Conservation (phyloP, 1,139 yeast species). For the Magnusiomyces paraingens region DNA sequence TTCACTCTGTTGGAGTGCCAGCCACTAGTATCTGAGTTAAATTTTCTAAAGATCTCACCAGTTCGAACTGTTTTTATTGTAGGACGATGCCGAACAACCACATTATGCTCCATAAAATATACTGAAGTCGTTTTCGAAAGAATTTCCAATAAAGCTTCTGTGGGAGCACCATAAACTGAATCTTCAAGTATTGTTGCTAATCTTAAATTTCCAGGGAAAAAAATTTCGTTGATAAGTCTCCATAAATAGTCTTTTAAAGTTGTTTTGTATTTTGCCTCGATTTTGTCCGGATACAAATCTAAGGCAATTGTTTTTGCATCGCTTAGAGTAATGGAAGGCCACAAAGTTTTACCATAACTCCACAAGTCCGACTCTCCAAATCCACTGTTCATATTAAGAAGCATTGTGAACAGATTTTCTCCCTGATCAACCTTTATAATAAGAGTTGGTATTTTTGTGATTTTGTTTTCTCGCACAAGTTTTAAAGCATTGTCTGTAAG, state of each 20-base stretch:
- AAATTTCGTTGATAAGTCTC: too few relatives aligned
- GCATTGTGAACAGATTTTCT: conserved; percentile 19
- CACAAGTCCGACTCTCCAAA: conserved; percentile 9
- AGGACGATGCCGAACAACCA: conserved; percentile 16
- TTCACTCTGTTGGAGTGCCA: conserved; percentile 17
- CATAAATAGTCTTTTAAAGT: too few relatives aligned
- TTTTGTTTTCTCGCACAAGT: conserved; percentile 13
- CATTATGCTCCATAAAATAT: conserved; percentile 8
- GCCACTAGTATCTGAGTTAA: conserved; percentile 7
- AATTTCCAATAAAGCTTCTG: conserved; percentile 1
- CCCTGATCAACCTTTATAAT: conserved; percentile 19
- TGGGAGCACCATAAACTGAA: too few relatives aligned
- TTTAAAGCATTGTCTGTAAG: conserved; percentile 14
- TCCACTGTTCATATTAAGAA: conserved; percentile 15
- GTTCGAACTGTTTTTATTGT: conserved; percentile 16
- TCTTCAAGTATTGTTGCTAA: too few relatives aligned
- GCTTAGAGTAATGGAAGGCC: conserved; percentile 7
- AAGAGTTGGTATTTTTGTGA: conserved; percentile 15
- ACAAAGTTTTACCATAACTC: not conserved
- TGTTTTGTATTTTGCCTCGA: too few relatives aligned
- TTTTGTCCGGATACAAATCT: too few relatives aligned
- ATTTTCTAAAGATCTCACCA: conserved; percentile 14
- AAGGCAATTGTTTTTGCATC: conserved; percentile 5
- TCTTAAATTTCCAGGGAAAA: too few relatives aligned
- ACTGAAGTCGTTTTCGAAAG: conserved; percentile 13